These are phyloP conservation scores for Malassezia furfur DNA, from an alignment of 1,284 basidiomycete genomes.

Conservation along the genomic window DNA sequence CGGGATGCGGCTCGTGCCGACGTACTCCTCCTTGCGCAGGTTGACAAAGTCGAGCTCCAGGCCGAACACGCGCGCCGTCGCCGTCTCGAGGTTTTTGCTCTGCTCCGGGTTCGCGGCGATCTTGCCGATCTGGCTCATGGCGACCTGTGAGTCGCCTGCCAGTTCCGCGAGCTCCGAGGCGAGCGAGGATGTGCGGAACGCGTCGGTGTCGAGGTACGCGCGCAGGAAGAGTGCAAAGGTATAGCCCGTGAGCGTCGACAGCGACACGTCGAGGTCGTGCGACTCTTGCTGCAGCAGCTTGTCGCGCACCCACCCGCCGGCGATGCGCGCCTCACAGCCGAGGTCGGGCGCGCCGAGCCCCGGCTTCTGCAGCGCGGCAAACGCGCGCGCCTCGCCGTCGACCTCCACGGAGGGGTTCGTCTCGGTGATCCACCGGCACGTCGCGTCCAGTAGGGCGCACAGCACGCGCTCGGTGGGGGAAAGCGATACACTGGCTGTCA, in stretches of 20 bases:
- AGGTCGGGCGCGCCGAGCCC: slow-evolving; percentile 7
- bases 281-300: slow-evolving; percentile 78
- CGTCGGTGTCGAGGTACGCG: slow-evolving; percentile 56
- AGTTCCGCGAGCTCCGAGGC: background rate
- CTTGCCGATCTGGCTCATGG: slow-evolving; percentile 54
- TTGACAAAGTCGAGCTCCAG: slow-evolving; percentile 91
- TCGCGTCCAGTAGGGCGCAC: slow-evolving; percentile 35
- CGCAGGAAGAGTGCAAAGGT: slow-evolving; percentile 76
- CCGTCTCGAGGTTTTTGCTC: slow-evolving; percentile 95
- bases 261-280: slow-evolving; percentile 87
- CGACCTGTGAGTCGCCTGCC: slow-evolving; percentile 16
- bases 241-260: slow-evolving; percentile 74
- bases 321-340: slow-evolving; percentile 49
- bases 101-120: slow-evolving; percentile 94
- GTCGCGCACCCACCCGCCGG: slow-evolving; percentile 93
- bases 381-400: slow-evolving; percentile 21
- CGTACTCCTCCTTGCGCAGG: slow-evolving; percentile 78
- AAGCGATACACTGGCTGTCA: background rate
- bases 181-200: slow-evolving; percentile 46
- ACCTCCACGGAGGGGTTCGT: slow-evolving; percentile 22
- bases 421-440: slow-evolving; percentile 29
- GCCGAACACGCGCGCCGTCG: slow-evolving; percentile 72
- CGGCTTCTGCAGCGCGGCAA: slow-evolving; percentile 7
- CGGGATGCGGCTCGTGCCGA: slow-evolving; percentile 76
- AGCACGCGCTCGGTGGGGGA: slow-evolving; percentile 8